Base-by-base conservation (phyloP, 306 rosid genomes). In the Trifolium dubium region DNA sequence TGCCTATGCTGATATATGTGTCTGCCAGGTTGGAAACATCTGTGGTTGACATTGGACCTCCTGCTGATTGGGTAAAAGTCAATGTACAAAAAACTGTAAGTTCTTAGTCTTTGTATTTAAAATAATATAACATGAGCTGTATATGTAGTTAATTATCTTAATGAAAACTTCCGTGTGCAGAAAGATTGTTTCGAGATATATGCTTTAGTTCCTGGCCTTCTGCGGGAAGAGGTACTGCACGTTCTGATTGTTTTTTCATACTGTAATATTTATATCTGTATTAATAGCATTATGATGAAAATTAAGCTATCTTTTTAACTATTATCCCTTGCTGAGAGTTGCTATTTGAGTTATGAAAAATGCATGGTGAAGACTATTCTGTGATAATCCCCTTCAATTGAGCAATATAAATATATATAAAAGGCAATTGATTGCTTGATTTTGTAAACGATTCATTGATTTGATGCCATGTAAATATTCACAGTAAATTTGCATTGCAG, bases 41-140 rank as follows among this genome's bases (percentile, higher is more conserved):
- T 17, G 98, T 95, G 67, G 82, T 85, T 76, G 98, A 95, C 66
- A 77, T 92, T 64, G 98, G 99, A 79, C 89, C 91, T 74, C 97
- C 99, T 37, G 99, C 99, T 6, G 98, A 95, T 77, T 95, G 99
- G 99, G 99, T 95, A 70, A 95, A 92, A 86, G 80, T 95, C 79
- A 95, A 92, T 73, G 98, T 95, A 79, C 99, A 86, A 79, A 90
- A 79, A 90, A 92, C 94, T 72, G 99, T 95, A 72, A 86, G 99
- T 82, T 76, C 64, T 64, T 44, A 40, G 31, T 62, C 63, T 47
- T 43, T 67, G 40, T 49, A 43, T 76, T 75, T 70, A 29, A 73
- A 14, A 60, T 32, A 30, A 47, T 67, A 32, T 51, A 47, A 56
- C 75, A 67, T 32, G 59, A 75, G 53, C 8, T 72, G 35, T 72